Evolutionary conservation across 2,329 filamentous ascomycete genomes (phyloP).

Genomic region (Claviceps quebecensis): DNA sequence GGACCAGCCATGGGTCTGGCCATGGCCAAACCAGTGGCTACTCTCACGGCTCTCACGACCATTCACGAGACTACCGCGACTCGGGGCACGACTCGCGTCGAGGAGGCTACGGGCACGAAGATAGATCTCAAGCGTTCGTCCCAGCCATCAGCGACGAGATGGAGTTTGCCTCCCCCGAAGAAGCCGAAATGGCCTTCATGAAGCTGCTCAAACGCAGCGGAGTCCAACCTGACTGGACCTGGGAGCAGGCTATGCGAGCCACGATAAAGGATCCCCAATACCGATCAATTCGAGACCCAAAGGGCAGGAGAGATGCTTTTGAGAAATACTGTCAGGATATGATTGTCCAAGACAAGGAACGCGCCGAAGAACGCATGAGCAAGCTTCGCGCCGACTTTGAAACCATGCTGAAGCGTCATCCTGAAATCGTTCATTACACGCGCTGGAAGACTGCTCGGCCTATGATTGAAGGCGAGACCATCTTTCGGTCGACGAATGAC

Average conservation of each 20-base stretch:
- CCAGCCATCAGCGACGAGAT: constrained; percentile 56
- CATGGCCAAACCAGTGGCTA: constrained; percentile 29
- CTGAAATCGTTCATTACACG: constrained; percentile 93
- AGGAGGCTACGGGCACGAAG: constrained; percentile 41
- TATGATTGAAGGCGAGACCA: constrained; percentile 88
- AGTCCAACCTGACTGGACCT: constrained; percentile 83
- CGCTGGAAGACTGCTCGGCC: constrained; percentile 92
- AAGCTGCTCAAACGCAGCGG: constrained; percentile 77
- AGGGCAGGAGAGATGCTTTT: constrained; percentile 79
- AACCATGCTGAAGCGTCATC: constrained; percentile 89
- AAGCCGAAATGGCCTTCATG: constrained; percentile 84
- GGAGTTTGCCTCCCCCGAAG: constrained; percentile 66
- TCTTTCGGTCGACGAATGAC: constrained; percentile 80
- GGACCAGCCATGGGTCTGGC: constrained; percentile 11
- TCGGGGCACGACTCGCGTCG: constrained; percentile 41
- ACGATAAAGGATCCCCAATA: constrained; percentile 88
- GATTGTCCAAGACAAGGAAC: constrained; percentile 83
- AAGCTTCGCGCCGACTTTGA: constrained; percentile 91
- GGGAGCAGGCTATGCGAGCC: constrained; percentile 76
- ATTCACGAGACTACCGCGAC: constrained; percentile 25
- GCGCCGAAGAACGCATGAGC: constrained; percentile 79
- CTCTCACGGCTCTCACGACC: constrained; percentile 21
- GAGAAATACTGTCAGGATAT: constrained; percentile 90
- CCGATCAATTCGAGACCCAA: constrained; percentile 82
- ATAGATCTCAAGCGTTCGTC: constrained; percentile 43